Evolutionary conservation across 2,329 filamentous ascomycete genomes (phyloP).

Genomic region (Davidsoniella virescens): DNA sequence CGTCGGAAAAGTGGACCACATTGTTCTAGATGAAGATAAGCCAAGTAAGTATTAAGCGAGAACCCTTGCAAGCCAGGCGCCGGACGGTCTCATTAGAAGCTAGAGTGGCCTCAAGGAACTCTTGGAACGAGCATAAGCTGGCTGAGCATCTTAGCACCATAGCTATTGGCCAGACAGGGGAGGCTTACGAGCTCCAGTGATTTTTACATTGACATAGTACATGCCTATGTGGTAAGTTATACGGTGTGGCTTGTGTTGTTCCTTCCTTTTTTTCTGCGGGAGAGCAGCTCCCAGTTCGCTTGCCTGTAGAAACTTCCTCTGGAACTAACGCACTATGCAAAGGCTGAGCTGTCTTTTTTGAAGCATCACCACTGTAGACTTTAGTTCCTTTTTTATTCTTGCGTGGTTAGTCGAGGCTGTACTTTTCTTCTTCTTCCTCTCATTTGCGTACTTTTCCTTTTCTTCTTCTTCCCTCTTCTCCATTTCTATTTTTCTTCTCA

Average conservation of each 20-base stretch:
- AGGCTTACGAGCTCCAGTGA: background rate
- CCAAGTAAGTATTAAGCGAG: background rate
- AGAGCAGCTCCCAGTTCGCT: too few relatives aligned
- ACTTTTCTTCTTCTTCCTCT: background rate
- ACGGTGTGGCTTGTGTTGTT: background rate
- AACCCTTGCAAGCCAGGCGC: background rate
- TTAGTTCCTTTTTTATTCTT: background rate
- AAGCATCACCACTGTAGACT: background rate
- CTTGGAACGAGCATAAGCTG: background rate
- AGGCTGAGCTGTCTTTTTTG: constrained; percentile 11
- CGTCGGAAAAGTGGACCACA: background rate
- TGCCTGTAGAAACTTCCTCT: background rate
- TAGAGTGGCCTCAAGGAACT: constrained; percentile 4
- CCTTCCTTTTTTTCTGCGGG: constrained; percentile 1
- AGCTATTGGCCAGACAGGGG: too few relatives aligned
- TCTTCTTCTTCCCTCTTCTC: constrained; percentile 18
- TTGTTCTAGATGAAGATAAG: background rate
- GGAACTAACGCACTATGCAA: constrained; percentile 4
- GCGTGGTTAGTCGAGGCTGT: background rate
- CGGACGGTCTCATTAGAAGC: background rate
- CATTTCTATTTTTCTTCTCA: background rate
- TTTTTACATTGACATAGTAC: too few relatives aligned
- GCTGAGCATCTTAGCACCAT: background rate
- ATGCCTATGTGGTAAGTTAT: background rate
- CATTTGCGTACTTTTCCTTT: constrained; percentile 12